These are phyloP conservation scores for Clonostachys chloroleuca DNA, from an alignment of 2,329 filamentous ascomycete genomes.

Conservation along the genomic window DNA sequence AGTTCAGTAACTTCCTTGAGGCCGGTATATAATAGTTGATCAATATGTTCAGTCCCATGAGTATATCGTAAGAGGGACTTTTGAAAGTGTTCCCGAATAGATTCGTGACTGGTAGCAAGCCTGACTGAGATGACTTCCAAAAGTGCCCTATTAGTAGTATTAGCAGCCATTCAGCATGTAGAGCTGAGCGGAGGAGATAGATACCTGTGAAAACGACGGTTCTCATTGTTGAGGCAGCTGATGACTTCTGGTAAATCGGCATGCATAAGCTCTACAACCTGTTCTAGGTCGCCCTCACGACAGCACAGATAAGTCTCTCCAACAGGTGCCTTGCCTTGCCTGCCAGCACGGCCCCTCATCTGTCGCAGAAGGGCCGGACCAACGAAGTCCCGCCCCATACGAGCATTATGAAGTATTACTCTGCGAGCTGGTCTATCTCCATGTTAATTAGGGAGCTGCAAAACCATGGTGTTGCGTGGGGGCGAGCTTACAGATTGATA, in stretches of 20 bases:
- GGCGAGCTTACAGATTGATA: constrained; percentile 57
- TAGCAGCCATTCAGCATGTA: constrained; percentile 5
- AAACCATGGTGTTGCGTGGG: not conserved
- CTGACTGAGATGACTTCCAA: constrained; percentile 67
- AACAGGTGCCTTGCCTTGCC: constrained; percentile 73
- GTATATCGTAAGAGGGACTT: constrained; percentile 64
- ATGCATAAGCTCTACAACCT: constrained; percentile 66
- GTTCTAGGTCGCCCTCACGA: constrained; percentile 61
- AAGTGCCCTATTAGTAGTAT: constrained; percentile 48
- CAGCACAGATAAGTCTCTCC: constrained; percentile 78
- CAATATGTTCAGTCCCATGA: constrained; percentile 41
- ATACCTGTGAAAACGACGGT: constrained; percentile 62
- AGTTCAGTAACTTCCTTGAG: constrained; percentile 51
- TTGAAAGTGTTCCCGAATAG: constrained; percentile 63
- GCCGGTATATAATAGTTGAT: constrained; percentile 51
- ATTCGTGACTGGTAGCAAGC: constrained; percentile 60
- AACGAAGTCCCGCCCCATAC: constrained; percentile 74
- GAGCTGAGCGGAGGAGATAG: constrained; percentile 29
- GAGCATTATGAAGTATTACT: constrained; percentile 70
- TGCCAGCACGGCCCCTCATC: constrained; percentile 74
- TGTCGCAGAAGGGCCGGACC: constrained; percentile 76
- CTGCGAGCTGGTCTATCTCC: constrained; percentile 53
- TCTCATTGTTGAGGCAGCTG: constrained; percentile 65
- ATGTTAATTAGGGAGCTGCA: not conserved
- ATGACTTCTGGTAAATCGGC: constrained; percentile 66